Base-by-base conservation (phyloP, 768 basidiomycete species). In the Amanita brunnescens region DNA sequence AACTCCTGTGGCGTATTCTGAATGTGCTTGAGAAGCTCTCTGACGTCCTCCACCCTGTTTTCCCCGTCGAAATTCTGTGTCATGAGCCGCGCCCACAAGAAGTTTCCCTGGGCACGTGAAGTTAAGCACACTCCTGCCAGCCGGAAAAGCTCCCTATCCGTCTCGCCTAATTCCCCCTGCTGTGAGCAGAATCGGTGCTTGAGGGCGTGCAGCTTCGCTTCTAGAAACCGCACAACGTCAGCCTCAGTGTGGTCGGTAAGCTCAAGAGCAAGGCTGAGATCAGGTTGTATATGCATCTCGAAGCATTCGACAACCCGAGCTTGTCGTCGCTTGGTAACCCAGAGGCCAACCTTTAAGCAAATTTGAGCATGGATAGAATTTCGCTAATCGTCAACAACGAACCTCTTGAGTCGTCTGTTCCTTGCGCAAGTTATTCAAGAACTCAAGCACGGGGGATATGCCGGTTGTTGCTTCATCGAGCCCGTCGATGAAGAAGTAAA, bases 81-180 rank as follows among this genome's bases (percentile, higher is more conserved):
- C 60, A 67, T 64, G 21, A 62, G 43, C 9, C 48, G 50, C 9
- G 64, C 65, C 59, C 62, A 67, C 24, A 67, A 35, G 47, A 65
- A 67, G 38, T 62, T 62, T n/a, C 58, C 58, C 30, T 64, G 53
- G 4, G 59, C 67, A 6, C 55, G 52, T n/a, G 6, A n/a, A 6
- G 47, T 46, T 34, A 61, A 21, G n/a, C 20, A 45, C 3, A 2
- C 44, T 20, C 20, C 18, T 29, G 44, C 44, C 24, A 4, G 32
- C 26, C 2, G 26, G 44, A 45, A 33, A 29, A 23, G n/a, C 41
- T 23, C 6, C 41, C 14, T 21, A 43, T 43, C 41, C 8, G n/a
- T 16, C 43, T 44, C 43, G 24, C 9, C 43, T 13, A 44, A 32
- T 14, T 40, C 38, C n/a, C 5, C 20, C 38, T 21, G 38, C 38